phyloP scores from a whole-genome alignment of 345 rosid species.

The Linum lewisii region DNA sequence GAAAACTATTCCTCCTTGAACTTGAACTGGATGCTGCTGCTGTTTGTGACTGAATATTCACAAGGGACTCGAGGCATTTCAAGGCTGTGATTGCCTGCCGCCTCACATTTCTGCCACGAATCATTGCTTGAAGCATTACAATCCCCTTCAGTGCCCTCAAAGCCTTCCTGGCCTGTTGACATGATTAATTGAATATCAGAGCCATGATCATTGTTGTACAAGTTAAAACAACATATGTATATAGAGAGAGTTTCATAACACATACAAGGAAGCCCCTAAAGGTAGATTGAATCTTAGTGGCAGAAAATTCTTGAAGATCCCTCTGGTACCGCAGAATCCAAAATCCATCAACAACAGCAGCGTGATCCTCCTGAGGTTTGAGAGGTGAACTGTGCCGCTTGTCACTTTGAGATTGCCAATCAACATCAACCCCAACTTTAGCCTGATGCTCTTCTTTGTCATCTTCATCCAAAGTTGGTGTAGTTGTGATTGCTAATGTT shows the following conservation, averaged over 20 bases:
- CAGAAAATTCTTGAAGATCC: conserved; percentile 33
- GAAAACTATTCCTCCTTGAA: conserved; percentile 15
- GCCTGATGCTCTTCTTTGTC: conserved; percentile 36
- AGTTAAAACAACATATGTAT: not conserved
- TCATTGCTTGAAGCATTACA: conserved; percentile 83
- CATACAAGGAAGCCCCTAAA: conserved; percentile 78
- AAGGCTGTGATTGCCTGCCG: conserved; percentile 73
- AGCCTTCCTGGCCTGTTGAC: conserved; percentile 75
- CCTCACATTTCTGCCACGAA: conserved; percentile 69
- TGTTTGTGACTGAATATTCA: conserved; percentile 68
- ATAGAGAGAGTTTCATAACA: conserved; percentile 11
- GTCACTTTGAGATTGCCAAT: conserved; percentile 30
- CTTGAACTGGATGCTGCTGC: conserved; percentile 31
- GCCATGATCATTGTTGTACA: not conserved
- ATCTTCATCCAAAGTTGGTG: not conserved
- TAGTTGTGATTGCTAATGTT: conserved; percentile 1
- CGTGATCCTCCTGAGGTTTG: conserved; percentile 16
- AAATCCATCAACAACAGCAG: not conserved
- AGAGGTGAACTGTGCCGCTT: conserved; percentile 12
- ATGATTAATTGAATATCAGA: not conserved
- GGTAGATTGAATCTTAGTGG: conserved; percentile 55
- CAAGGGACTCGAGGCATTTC: conserved; percentile 75
- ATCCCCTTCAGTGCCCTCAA: conserved; percentile 82
- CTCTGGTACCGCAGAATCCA: conserved; percentile 14
- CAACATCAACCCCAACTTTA: conserved; percentile 41